Percentiles rank a stretch among this genome's conserved stretches.
Evolutionary conservation across 352 stramenopile species (phyloP).

Genomic region (Phytophthora uliginosa): DNA sequence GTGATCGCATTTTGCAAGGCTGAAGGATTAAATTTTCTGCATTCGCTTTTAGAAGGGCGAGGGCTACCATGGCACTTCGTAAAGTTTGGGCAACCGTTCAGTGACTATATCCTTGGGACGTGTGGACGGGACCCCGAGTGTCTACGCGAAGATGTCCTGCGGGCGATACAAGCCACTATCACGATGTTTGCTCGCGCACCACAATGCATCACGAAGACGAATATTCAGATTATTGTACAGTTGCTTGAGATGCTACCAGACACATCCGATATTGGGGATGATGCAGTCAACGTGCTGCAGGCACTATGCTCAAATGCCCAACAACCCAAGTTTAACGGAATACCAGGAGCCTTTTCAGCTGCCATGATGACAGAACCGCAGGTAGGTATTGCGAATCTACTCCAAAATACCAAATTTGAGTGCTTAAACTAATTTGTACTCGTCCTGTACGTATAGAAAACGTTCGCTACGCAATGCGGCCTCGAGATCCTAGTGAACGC

Average conservation of each 20-base stretch:
- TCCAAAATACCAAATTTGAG: background rate
- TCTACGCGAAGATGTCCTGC: constrained; percentile 13
- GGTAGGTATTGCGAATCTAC: constrained; percentile 4
- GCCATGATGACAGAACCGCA: constrained; percentile 25
- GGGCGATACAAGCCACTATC: constrained; percentile 12
- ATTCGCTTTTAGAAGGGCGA: constrained; percentile 17
- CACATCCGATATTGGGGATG: constrained; percentile 11
- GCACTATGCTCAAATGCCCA: constrained; percentile 16
- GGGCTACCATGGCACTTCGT: constrained; percentile 5
- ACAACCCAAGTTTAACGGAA: background rate
- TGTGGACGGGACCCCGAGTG: background rate
- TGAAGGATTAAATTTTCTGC: constrained; percentile 21
- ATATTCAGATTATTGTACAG: constrained; percentile 19
- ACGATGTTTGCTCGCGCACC: constrained; percentile 8
- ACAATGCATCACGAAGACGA: constrained; percentile 24
- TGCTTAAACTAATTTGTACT: constrained; percentile 1
- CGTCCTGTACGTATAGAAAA: constrained; percentile 7
- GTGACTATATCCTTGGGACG: constrained; percentile 1
- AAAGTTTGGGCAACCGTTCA: constrained; percentile 15
- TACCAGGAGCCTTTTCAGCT: constrained; percentile 1
- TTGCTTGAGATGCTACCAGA: constrained; percentile 7
- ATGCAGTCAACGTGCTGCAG: constrained; percentile 7
- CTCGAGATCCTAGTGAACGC: constrained; percentile 14
- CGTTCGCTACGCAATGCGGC: constrained; percentile 13
- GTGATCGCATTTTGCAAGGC: constrained; percentile 26